Evolutionary conservation across 805 yeast species (phyloP).

Genomic region (Zygosaccharomyces siamensis): DNA sequence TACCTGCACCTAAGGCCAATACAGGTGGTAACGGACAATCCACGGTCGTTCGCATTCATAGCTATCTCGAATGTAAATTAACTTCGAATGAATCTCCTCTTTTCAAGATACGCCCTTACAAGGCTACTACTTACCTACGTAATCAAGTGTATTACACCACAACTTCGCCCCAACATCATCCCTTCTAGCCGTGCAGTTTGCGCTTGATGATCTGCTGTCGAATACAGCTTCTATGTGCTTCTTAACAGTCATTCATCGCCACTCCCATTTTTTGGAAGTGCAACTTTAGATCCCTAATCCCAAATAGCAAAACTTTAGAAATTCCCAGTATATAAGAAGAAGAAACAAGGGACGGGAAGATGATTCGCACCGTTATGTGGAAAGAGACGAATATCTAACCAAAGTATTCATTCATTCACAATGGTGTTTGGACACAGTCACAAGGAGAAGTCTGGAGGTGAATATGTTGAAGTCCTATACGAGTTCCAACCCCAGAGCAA

Average conservation of each 20-base stretch:
- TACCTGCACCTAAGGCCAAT: no score
- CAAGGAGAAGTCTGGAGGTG: conserved; percentile 13
- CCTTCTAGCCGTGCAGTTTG: neutral
- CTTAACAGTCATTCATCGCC: neutral
- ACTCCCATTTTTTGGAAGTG: neutral
- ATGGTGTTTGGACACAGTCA: conserved; percentile 2
- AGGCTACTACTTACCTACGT: no score
- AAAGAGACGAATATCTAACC: no score
- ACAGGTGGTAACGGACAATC: no score
- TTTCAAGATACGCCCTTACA: no score
- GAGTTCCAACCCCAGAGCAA: conserved; percentile 69
- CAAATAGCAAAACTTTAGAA: neutral
- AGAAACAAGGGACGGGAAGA: neutral
- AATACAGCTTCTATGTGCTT: neutral
- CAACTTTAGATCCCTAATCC: neutral
- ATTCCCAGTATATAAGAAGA: neutral
- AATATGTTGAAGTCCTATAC: conserved; percentile 64
- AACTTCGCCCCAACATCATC: neutral
- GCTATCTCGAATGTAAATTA: no score
- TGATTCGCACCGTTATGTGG: no score
- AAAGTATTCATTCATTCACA: neutral
- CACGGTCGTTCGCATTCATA: no score
- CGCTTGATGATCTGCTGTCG: no score
- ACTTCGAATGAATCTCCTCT: no score
- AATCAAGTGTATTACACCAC: no score